These are phyloP conservation scores for Dipteronia dyeriana DNA, from an alignment of 345 rosid genomes.

Conservation along the genomic window DNA sequence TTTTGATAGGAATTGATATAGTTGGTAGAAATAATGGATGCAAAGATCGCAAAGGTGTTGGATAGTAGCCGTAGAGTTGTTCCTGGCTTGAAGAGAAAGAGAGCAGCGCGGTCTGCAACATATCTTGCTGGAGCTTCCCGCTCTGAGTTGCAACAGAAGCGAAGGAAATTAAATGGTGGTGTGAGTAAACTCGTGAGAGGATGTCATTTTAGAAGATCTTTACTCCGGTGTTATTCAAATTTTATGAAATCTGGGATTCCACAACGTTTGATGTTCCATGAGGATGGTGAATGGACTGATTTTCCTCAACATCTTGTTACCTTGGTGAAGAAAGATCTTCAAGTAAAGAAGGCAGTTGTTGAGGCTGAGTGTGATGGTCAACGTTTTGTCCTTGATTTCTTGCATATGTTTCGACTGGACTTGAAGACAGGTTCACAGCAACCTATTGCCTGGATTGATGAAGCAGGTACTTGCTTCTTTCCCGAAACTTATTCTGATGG, in stretches of 20 bases:
- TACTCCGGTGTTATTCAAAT: conserved; percentile 62
- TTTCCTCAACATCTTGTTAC: conserved; percentile 49
- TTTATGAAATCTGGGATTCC: conserved; percentile 69
- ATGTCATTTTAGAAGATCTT: conserved; percentile 45
- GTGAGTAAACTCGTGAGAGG: conserved; percentile 29
- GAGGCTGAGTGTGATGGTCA: conserved; percentile 57
- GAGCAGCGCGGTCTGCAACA: conserved; percentile 37
- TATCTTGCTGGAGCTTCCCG: conserved; percentile 43
- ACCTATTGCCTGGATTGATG: conserved; percentile 96
- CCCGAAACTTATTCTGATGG: conserved; percentile 60
- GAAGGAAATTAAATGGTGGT: conserved; percentile 47
- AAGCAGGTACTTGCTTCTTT: conserved; percentile 71
- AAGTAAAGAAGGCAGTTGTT: conserved; percentile 58
- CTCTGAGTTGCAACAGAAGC: conserved; percentile 41
- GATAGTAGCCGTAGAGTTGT: conserved; percentile 44
- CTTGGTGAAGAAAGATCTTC: conserved; percentile 54
- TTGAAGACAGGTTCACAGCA: conserved; percentile 59
- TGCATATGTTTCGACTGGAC: conserved; percentile 78
- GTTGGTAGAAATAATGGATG: conserved; percentile 60
- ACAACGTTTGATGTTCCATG: conserved; percentile 68
- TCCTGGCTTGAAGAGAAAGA: conserved; percentile 54
- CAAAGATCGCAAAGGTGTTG: conserved; percentile 59
- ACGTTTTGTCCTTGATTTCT: conserved; percentile 63
- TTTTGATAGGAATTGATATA: conserved; percentile 51
- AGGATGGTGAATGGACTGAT: conserved; percentile 80